Evolutionary conservation across 2,329 filamentous ascomycete species (phyloP).

Genomic region (Tympanopsis confertula): DNA sequence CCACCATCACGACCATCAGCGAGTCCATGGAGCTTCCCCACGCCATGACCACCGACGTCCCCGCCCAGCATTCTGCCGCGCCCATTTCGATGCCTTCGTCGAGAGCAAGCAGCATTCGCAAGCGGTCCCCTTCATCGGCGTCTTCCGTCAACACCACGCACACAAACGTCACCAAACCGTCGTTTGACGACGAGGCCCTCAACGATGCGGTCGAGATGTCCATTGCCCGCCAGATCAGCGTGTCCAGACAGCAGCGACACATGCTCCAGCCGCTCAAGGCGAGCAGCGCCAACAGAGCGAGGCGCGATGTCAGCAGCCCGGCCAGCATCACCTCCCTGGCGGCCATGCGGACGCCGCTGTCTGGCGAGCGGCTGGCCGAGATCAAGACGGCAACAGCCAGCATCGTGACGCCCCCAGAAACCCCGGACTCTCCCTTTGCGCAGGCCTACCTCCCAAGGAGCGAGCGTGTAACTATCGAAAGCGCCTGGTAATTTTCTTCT

Average conservation of each 20-base stretch:
- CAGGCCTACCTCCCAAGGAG: conserved; percentile 32
- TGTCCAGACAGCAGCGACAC: conserved; percentile 49
- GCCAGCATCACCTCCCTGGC: conserved; percentile 1
- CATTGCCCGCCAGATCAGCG: conserved; percentile 57
- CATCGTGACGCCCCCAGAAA: conserved; percentile 24
- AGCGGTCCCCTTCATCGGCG: conserved; percentile 16
- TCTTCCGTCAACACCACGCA: conserved; percentile 15
- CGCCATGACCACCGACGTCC: conserved; percentile 9
- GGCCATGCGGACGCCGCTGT: conserved; percentile 9
- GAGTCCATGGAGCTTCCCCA: conserved; percentile 6
- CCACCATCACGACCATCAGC: too few relatives aligned
- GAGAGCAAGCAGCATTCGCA: conserved; percentile 11
- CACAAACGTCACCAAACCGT: conserved; percentile 18
- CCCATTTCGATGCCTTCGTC: not conserved
- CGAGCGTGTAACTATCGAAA: conserved; percentile 39
- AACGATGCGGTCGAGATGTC: conserved; percentile 51
- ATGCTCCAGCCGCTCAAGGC: conserved; percentile 41
- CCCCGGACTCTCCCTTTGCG: conserved; percentile 16
- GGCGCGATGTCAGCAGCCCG: not conserved
- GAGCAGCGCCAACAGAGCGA: conserved; percentile 3
- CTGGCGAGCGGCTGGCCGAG: conserved; percentile 21
- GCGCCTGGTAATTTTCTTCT: conserved; percentile 15
- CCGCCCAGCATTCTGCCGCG: conserved; percentile 7
- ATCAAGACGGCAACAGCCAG: conserved; percentile 32
- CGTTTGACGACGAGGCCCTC: conserved; percentile 25